Percentiles rank a stretch among this genome's conserved stretches.
Evolutionary conservation across 495 filamentous ascomycete species (phyloP).

Genomic region (Daldinia vernicosa): DNA sequence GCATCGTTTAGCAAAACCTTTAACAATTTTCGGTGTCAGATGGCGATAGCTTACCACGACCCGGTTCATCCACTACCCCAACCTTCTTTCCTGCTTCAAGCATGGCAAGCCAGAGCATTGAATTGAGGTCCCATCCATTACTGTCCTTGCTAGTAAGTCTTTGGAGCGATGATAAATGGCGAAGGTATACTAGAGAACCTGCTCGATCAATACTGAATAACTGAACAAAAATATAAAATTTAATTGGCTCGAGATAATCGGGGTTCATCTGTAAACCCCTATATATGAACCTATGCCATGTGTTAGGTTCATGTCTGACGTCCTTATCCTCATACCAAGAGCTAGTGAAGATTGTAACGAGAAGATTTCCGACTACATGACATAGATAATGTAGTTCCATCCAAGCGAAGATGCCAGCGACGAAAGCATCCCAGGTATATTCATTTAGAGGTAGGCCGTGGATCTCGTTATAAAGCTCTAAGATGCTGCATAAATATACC

Average conservation of each 20-base stretch:
- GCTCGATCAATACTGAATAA: constrained; percentile 69
- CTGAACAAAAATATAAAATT: constrained; percentile 75
- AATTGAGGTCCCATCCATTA: constrained; percentile 58
- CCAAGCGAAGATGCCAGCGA: constrained; percentile 66
- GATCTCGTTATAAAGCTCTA: constrained; percentile 47
- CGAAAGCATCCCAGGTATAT: constrained; percentile 54
- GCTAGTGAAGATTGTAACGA: constrained; percentile 66
- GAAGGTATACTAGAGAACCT: constrained; percentile 66
- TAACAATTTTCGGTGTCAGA: background rate
- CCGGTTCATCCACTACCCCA: constrained; percentile 76
- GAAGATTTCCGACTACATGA: constrained; percentile 69
- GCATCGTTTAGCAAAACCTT: constrained; percentile 21
- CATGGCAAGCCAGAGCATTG: constrained; percentile 70
- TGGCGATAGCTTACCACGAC: constrained; percentile 57
- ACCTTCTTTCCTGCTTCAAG: constrained; percentile 82
- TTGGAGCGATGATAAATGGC: constrained; percentile 50
- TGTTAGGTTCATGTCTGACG: constrained; percentile 44
- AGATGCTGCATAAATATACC: constrained; percentile 52
- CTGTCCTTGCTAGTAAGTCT: constrained; percentile 53
- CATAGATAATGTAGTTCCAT: constrained; percentile 68
- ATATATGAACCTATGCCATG: constrained; percentile 62
- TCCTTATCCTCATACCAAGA: constrained; percentile 44
- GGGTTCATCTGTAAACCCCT: constrained; percentile 57
- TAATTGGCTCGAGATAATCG: constrained; percentile 70
- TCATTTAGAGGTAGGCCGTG: constrained; percentile 38